These are phyloP conservation scores for Carnegiea gigantea DNA, from an alignment of 179 eudicot species.

Conservation along the genomic window DNA sequence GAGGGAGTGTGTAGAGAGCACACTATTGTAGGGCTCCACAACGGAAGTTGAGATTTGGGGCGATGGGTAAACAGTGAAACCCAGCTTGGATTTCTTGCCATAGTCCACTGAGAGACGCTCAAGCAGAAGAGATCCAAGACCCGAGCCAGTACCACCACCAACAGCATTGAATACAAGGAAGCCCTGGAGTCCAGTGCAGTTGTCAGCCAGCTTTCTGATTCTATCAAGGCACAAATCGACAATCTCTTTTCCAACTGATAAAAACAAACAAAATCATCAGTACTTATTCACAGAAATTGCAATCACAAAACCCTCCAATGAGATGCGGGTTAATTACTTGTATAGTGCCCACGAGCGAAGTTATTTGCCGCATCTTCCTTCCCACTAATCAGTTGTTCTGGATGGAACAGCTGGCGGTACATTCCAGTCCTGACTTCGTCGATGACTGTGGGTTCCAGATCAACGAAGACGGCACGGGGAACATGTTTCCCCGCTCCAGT, in stretches of 20 bases:
- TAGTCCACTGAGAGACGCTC: conserved; percentile 37
- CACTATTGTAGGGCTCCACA: conserved; percentile 42
- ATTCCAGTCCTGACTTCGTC: conserved; percentile 37
- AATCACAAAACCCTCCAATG: background rate
- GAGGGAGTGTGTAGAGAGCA: conserved; percentile 40
- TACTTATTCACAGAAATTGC: background rate
- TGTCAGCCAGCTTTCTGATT: conserved; percentile 33
- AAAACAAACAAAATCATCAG: conserved; percentile 8
- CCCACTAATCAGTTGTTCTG: conserved; percentile 36
- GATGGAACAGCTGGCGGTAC: conserved; percentile 37
- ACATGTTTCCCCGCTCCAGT: conserved; percentile 39
- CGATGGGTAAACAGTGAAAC: conserved; percentile 35
- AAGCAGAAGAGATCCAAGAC: conserved; percentile 34
- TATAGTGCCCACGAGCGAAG: conserved; percentile 41
- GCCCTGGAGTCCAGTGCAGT: conserved; percentile 39
- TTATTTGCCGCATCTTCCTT: conserved; percentile 42
- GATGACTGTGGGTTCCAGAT: conserved; percentile 38
- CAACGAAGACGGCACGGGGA: conserved; percentile 37
- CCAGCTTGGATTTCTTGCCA: conserved; percentile 36
- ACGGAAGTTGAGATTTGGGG: conserved; percentile 40
- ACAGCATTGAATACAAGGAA: conserved; percentile 34
- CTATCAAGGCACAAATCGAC: conserved; percentile 38
- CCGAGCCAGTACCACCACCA: conserved; percentile 39
- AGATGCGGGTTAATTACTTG: conserved; percentile 16
- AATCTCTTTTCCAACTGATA: conserved; percentile 41